Base-by-base conservation (phyloP, 2,329 filamentous ascomycete genomes). In the Samsoniella hepiali region DNA sequence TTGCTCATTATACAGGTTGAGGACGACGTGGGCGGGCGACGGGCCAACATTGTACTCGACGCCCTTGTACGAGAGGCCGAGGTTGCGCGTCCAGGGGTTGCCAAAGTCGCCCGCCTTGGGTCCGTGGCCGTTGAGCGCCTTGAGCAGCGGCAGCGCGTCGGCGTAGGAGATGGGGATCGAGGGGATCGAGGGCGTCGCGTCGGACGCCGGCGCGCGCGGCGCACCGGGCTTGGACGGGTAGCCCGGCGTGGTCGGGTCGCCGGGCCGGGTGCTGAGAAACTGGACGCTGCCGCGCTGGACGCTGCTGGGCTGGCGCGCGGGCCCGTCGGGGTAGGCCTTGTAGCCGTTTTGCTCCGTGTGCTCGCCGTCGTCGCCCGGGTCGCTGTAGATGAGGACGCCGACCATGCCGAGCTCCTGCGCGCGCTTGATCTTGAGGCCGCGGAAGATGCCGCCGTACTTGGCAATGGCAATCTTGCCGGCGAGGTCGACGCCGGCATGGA, bases 221-320 rank as follows among this genome's bases (percentile, higher is more conserved):
- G 82, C 90, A n/a, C 90, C 94, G 5, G 93, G 94, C 74, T 94
- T 94, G 0, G 93, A 97, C 8, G 94, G 91, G 72, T 97, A 97
- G 11, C 95, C 95, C 22, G 93, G 92, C 0, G 95, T 98, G 0
- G 95, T 96, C 73, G 94, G 94, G 71, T 98, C 84, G 66, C 90
- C 89, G 65, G 81, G 85, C 60, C 78, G 82, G 68, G 82, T 80
- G 80, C 89, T 92, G 65, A 97, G 76, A 70, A 91, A 96, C 75
- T 95, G 87, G 8, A 89, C 86, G 72, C 92, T 97, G 67, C 94
- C 94, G 68, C 94, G 84, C 77, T 98, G 93, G 11, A 98, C 93
- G 69, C 90, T 91, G 75, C 89, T 94, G 3, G 93, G 91, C 69
- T 98, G 87, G 64, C 94, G 85, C 0, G 93, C 94, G 15, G 93